phyloP scores from a whole-genome alignment of 495 filamentous ascomycete genomes.

The Aspergillus leporis region DNA sequence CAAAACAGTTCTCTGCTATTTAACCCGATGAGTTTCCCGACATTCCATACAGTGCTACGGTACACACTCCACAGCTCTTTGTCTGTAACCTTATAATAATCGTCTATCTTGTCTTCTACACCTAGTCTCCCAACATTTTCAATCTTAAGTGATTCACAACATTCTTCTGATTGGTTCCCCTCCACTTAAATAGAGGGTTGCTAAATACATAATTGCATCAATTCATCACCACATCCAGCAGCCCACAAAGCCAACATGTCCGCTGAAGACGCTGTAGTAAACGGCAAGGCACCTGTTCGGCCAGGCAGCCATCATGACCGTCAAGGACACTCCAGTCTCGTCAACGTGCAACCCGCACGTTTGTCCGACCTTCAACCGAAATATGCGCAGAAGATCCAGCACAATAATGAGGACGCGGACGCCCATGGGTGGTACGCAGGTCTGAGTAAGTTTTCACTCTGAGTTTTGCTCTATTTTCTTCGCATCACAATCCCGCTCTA shows the following conservation, averaged over 20 bases:
- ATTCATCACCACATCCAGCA: too few relatives aligned
- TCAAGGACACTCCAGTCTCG: conserved; percentile 39
- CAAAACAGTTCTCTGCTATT: not conserved
- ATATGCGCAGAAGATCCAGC: conserved; percentile 76
- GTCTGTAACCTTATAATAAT: conserved; percentile 1
- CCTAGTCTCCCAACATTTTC: conserved; percentile 6
- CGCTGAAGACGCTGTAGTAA: conserved; percentile 27
- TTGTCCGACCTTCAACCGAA: conserved; percentile 83
- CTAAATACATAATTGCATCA: too few relatives aligned
- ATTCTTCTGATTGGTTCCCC: conserved; percentile 4
- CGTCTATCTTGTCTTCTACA: not conserved
- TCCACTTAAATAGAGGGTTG: too few relatives aligned
- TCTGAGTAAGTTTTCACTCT: conserved; percentile 63
- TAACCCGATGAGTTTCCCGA: not conserved
- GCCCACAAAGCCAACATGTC: conserved; percentile 12
- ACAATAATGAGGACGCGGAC: conserved; percentile 64
- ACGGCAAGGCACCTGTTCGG: conserved; percentile 44
- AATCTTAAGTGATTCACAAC: conserved; percentile 10
- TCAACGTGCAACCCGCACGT: conserved; percentile 80
- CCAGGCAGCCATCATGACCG: conserved; percentile 20
- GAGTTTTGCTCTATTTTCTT: not conserved
- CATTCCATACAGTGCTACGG: not conserved
- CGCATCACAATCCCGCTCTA: conserved; percentile 6
- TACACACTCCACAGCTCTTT: not conserved
- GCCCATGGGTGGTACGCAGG: conserved; percentile 87